Base-by-base conservation (phyloP, 805 yeast species). In the Lipomyces mesembrius region DNA sequence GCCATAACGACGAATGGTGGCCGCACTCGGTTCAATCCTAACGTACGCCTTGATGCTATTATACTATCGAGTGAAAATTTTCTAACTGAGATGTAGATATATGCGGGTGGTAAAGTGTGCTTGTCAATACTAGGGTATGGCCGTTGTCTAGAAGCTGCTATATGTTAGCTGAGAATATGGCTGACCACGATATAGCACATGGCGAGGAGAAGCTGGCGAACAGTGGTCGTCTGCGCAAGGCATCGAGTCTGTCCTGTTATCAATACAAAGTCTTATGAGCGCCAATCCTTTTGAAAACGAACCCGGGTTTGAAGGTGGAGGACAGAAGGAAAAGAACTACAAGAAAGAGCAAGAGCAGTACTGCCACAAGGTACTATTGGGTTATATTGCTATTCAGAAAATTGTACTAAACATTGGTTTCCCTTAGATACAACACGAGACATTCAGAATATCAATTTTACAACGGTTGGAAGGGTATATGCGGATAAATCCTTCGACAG, bases 191-290 rank as follows among this genome's bases (percentile, higher is more conserved):
- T 32, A 22, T 32, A 63, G 67, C 27, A 65, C 68, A 39, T 65
- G 65, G 65, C 46, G 65, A 55, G 68, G 68, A 2, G 65, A 58
- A 25, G 49, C 62, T 7, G 65, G 65, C 27, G 68, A 65, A 60
- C 65, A 65, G 60, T 65, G 68, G 68, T 61, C 65, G n/a, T 65
- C 68, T 9, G 68, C 68, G 6, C 68, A 65, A 39, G 68, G 68
- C 3, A 54, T 65, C 12, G 62, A 61, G 61, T 61, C 65, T 25
- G 64, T 65, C 32, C 37, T 65, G 46, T n/a, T 65, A 22, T 65
- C 68, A 12, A 61, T 65, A 32, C 68, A 65, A 17, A 65, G 68
- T 29, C 57, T 65, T 12, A 61, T 65, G 68, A 52, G 62, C 54
- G 35, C 59, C 34, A 65, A 54, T 53, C 68, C 68, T 54, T 65